phyloP scores from a whole-genome alignment of 2,329 filamentous ascomycete genomes.

The Amesomyces nigricolor region DNA sequence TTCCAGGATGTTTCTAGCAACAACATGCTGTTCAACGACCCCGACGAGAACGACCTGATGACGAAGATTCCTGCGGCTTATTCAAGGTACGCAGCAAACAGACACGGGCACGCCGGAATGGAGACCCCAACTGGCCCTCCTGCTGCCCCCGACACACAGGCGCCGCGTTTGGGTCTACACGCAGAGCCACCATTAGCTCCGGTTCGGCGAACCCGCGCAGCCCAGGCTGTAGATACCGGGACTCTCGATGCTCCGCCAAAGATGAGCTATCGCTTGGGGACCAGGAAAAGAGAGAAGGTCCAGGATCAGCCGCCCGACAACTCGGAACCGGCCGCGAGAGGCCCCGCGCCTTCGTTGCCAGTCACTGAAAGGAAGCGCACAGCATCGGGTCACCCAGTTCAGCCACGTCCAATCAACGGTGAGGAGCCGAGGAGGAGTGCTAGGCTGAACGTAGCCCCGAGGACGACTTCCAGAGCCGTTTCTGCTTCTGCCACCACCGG shows the following conservation, averaged over 20 bases:
- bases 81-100: slow-evolving; percentile 39
- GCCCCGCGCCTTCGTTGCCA: slow-evolving; percentile 36
- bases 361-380: slow-evolving; percentile 75
- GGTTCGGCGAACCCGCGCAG: slow-evolving; percentile 47
- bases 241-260: slow-evolving; percentile 56
- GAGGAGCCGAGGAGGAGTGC: slow-evolving; percentile 68
- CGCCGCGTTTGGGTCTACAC: slow-evolving; percentile 30
- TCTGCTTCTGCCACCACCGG: slow-evolving; percentile 53
- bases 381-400: slow-evolving; percentile 74
- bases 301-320: slow-evolving; percentile 42
- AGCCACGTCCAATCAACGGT: slow-evolving; percentile 42
- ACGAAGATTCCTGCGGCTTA: slow-evolving; percentile 50
- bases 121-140: slow-evolving; percentile 57
- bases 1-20: slow-evolving; percentile 38
- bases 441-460: slow-evolving; percentile 62
- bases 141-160: slow-evolving; percentile 34
- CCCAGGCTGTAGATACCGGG: slow-evolving; percentile 46
- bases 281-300: slow-evolving; percentile 37
- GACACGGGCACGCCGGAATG: slow-evolving; percentile 47
- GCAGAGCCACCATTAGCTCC: slow-evolving; percentile 49
- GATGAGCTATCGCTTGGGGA: slow-evolving; percentile 52
- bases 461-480: slow-evolving; percentile 62
- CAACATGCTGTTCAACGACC: slow-evolving; percentile 39
- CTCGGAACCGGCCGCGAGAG: slow-evolving; percentile 34
- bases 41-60: slow-evolving; percentile 50